Conservation (phyloP, 2,329 filamentous ascomycete genomes). For the Aspergillus ruber region DNA sequence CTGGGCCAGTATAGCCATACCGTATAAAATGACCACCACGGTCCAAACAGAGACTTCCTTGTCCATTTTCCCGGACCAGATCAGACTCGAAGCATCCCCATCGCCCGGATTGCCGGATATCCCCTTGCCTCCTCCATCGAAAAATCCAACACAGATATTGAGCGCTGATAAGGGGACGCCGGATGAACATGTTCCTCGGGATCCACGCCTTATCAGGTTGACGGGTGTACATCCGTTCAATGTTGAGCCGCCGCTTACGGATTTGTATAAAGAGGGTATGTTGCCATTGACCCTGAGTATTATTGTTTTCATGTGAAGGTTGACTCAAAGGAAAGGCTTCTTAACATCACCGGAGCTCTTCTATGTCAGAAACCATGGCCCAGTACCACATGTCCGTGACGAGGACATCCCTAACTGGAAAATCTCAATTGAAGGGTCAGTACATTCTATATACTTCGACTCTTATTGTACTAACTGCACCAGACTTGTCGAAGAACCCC, state of each 20-base stretch:
- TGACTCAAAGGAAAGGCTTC: constrained; percentile 54
- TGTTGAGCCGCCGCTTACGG: constrained; percentile 73
- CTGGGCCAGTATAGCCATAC: neutral
- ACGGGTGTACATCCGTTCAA: constrained; percentile 92
- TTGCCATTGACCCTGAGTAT: neutral
- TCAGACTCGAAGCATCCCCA: constrained; percentile 20
- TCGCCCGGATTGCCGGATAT: constrained; percentile 38
- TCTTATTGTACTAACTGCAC: neutral
- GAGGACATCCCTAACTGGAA: constrained; percentile 71
- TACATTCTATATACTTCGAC: neutral
- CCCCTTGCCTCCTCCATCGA: constrained; percentile 62
- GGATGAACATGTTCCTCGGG: constrained; percentile 72
- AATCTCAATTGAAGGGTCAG: constrained; percentile 68
- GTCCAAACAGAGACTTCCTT: constrained; percentile 13
- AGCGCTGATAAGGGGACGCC: constrained; percentile 76
- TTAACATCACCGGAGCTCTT: constrained; percentile 81
- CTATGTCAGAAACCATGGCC: constrained; percentile 86
- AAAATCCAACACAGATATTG: constrained; percentile 54
- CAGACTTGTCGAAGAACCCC: constrained; percentile 68
- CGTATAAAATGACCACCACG: constrained; percentile 20
- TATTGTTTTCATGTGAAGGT: neutral
- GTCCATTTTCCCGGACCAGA: constrained; percentile 9
- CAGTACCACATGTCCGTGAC: constrained; percentile 69
- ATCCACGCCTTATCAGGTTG: constrained; percentile 73
- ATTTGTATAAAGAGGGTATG: constrained; percentile 60